Conservation (phyloP, 805 yeast genomes). For the Lipomyces oligophaga region DNA sequence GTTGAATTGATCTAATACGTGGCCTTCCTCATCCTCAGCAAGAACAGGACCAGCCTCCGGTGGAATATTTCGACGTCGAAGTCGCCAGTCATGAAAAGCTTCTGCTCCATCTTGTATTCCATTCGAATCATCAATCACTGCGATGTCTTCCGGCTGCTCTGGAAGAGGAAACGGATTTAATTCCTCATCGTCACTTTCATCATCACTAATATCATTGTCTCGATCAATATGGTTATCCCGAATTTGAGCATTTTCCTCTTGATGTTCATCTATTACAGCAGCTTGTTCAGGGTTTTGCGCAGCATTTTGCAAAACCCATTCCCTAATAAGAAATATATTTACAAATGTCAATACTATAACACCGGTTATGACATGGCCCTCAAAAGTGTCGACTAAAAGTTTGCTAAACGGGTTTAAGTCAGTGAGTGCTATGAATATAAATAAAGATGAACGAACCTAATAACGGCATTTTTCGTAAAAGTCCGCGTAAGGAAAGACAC, state of each 20-base stretch:
- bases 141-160: too few relatives aligned
- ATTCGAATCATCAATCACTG: too few relatives aligned
- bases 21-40: too few relatives aligned
- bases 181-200: not conserved
- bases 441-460: conserved; percentile 10
- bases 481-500: conserved; percentile 9
- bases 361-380: conserved; percentile 35
- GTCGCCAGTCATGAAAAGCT: too few relatives aligned
- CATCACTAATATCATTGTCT: not conserved
- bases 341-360: conserved; percentile 38
- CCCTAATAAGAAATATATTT: conserved; percentile 41
- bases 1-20: too few relatives aligned
- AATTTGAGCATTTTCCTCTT: not conserved
- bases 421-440: too few relatives aligned
- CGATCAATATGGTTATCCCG: not conserved
- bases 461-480: conserved; percentile 9
- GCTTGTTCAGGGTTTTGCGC: conserved; percentile 11
- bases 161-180: not conserved
- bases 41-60: too few relatives aligned
- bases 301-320: conserved; percentile 38
- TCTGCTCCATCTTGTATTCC: too few relatives aligned
- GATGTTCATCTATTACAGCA: not conserved
- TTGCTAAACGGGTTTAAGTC: conserved; percentile 4
- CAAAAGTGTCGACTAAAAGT: conserved; percentile 27
- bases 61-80: too few relatives aligned